Evolutionary conservation across 2,329 filamentous ascomycete genomes (phyloP).

Genomic region (Atkinsonella texensis): DNA sequence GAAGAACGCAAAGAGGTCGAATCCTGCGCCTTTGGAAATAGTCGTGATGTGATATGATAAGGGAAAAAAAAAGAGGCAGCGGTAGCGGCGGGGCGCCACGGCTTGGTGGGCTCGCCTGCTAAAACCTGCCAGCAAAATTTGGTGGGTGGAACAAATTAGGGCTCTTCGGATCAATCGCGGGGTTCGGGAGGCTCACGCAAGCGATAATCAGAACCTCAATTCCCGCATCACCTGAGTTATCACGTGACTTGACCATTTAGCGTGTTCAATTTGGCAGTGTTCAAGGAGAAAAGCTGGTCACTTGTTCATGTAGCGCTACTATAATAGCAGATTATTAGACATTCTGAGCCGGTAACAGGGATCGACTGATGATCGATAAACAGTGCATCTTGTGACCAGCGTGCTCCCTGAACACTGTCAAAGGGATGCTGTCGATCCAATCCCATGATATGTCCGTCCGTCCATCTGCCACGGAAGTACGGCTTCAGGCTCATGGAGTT

Average conservation of each 20-base stretch:
- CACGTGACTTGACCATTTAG: not conserved
- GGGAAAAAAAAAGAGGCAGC: conserved; percentile 2
- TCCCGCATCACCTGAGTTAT: not conserved
- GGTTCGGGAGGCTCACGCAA: not conserved
- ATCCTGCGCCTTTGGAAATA: conserved; percentile 60
- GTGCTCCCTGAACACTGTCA: not conserved
- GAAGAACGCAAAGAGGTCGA: conserved; percentile 51
- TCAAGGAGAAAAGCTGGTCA: no score
- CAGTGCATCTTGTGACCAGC: not conserved
- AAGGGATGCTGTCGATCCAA: no score
- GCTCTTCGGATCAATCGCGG: conserved; percentile 15
- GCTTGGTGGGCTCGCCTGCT: not conserved
- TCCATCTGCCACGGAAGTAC: no score
- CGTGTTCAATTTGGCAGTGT: no score
- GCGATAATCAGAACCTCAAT: no score
- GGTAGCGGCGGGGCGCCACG: not conserved
- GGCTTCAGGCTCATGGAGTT: no score
- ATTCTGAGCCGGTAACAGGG: no score
- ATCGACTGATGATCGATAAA: no score
- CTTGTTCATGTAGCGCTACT: no score
- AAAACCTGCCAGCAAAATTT: conserved; percentile 10
- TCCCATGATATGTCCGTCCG: no score
- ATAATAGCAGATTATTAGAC: no score
- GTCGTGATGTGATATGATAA: conserved; percentile 6
- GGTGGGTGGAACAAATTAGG: conserved; percentile 22